A percentile compares a stretch with the other conserved stretches of the same genome.
Conservation (phyloP, 1,284 basidiomycete genomes). For the Ganoderma sinense region DNA sequence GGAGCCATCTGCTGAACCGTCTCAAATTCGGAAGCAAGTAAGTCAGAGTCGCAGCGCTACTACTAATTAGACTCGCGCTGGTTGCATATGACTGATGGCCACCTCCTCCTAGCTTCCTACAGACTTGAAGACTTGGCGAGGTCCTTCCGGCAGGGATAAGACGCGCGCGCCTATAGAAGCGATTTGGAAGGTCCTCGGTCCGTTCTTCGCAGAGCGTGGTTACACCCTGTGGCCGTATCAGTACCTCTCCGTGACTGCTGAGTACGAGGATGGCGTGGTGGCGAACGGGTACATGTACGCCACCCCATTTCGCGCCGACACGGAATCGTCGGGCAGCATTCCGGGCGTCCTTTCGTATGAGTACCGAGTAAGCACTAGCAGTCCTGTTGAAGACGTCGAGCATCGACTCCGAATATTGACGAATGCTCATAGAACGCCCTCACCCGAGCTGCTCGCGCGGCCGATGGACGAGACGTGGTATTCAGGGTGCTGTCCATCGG, state of each 20-base stretch:
- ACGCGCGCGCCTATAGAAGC: background rate
- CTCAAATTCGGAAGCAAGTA: background rate
- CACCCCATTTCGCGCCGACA: background rate
- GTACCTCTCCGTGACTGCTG: background rate
- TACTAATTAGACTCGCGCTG: background rate
- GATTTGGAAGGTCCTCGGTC: background rate
- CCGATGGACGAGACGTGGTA: slow-evolving; percentile 5
- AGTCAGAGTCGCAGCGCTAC: too few relatives aligned
- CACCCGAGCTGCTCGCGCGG: background rate
- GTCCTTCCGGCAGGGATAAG: background rate
- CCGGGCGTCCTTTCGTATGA: background rate
- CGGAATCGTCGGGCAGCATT: background rate
- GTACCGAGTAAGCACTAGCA: background rate
- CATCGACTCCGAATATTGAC: background rate
- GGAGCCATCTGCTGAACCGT: background rate
- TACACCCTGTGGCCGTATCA: background rate
- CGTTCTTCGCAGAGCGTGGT: background rate
- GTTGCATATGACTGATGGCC: background rate
- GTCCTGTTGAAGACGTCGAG: too few relatives aligned
- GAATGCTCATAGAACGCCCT: background rate
- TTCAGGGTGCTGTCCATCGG: slow-evolving; percentile 9
- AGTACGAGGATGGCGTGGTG: background rate
- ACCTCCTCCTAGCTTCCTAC: background rate
- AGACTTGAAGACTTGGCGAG: background rate
- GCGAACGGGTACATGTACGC: background rate